Evolutionary conservation across 768 basidiomycete species (phyloP).

Genomic region (Phylloporus arenicola): DNA sequence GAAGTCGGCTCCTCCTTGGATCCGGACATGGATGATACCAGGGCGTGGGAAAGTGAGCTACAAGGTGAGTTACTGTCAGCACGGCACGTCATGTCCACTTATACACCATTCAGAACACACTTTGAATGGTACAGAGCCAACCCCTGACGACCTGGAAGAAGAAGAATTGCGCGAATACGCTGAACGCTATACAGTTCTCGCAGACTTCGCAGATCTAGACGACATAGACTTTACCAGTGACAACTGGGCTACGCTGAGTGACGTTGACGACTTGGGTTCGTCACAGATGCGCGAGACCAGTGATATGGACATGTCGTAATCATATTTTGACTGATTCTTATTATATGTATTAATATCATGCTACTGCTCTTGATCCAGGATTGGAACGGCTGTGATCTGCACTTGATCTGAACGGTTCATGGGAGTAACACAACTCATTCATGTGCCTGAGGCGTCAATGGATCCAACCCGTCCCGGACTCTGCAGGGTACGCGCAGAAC

Average conservation of each 20-base stretch:
- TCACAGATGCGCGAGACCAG: conserved; percentile 1
- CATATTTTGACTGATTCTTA: background rate
- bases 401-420: background rate
- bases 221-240: conserved; percentile 32
- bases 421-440: background rate
- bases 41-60: conserved; percentile 56
- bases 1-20: conserved; percentile 77
- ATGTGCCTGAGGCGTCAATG: background rate
- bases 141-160: conserved; percentile 47
- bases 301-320: conserved; percentile 27
- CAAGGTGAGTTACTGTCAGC: conserved; percentile 29
- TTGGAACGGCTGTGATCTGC: background rate
- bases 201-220: conserved; percentile 45
- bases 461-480: no score
- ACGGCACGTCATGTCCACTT: background rate
- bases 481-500: no score
- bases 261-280: conserved; percentile 16
- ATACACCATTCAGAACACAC: conserved; percentile 3
- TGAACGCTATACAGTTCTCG: conserved; percentile 42
- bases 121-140: conserved; percentile 17
- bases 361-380: background rate
- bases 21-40: conserved; percentile 62
- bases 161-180: conserved; percentile 58
- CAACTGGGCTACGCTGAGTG: conserved; percentile 11
- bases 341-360: conserved; percentile 6